Evolutionary conservation across 139 green algal genomes (phyloP).

Genomic region (Eudorina sp.): DNA sequence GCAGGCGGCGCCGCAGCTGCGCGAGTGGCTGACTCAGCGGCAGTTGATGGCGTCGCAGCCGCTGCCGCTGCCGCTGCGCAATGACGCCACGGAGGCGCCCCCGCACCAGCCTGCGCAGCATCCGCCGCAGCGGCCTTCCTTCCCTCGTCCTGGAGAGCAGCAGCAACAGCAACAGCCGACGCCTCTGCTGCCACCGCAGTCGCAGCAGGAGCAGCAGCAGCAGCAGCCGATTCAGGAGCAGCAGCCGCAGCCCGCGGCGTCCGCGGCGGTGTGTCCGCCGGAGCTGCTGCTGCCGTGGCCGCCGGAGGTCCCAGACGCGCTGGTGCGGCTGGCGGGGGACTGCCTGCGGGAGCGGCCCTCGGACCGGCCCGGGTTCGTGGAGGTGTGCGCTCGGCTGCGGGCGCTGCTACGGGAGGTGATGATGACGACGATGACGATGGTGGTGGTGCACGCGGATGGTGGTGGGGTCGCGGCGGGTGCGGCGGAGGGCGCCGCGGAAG

Average conservation of each 20-base stretch:
- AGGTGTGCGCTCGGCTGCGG: not conserved
- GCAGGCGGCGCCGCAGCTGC: not conserved
- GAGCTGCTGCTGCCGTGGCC: constrained; percentile 15
- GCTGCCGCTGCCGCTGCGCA: not conserved
- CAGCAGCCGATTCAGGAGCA: not conserved
- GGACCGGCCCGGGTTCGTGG: not conserved
- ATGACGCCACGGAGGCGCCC: too few species aligned
- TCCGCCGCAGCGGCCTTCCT: too few species aligned
- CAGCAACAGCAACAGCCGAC: not conserved
- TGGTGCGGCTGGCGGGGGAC: not conserved
- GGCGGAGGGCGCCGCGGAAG: too few species aligned
- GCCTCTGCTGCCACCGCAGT: not conserved
- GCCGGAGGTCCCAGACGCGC: not conserved
- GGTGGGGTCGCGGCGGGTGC: too few species aligned
- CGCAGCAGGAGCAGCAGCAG: not conserved
- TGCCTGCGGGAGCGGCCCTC: not conserved
- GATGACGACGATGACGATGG: too few species aligned
- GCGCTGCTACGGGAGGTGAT: not conserved
- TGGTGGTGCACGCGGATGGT: too few species aligned
- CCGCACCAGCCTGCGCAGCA: too few species aligned
- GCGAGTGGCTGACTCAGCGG: not conserved
- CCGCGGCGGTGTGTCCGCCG: not conserved
- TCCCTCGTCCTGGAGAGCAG: not conserved
- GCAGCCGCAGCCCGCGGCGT: not conserved
- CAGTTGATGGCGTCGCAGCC: too few species aligned